phyloP scores from a whole-genome alignment of 805 yeast genomes.

The Yarrowia phangngaensis region DNA sequence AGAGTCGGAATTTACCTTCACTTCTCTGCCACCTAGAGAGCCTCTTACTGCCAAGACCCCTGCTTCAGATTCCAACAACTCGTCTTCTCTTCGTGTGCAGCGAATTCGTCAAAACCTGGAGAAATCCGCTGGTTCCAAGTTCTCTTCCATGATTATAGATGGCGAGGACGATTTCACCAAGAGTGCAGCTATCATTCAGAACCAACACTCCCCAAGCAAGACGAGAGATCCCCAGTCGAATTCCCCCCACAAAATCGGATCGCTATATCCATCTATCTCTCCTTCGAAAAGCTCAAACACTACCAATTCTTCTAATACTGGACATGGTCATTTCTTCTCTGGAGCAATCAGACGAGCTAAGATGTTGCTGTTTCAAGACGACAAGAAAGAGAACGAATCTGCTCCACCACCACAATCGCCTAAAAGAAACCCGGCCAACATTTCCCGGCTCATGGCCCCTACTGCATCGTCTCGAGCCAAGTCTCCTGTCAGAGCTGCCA shows the following conservation, averaged over 20 bases:
- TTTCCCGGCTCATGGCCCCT: slow-evolving; percentile 23
- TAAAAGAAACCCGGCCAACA: neutral
- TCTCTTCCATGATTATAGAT: slow-evolving; percentile 21
- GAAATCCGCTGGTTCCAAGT: slow-evolving; percentile 4
- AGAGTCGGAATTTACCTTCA: slow-evolving; percentile 6
- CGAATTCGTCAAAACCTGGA: slow-evolving; percentile 11
- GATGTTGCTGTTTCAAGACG: slow-evolving; percentile 14
- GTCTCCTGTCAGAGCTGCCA: neutral
- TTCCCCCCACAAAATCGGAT: slow-evolving; percentile 5
- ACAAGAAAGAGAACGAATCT: slow-evolving; percentile 9
- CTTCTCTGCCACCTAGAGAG: slow-evolving; percentile 19
- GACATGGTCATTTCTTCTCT: slow-evolving; percentile 6
- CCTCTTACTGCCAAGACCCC: slow-evolving; percentile 18
- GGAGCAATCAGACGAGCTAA: slow-evolving; percentile 16
- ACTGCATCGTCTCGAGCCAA: slow-evolving; percentile 11
- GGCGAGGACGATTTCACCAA: slow-evolving; percentile 15
- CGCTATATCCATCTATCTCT: slow-evolving; percentile 12
- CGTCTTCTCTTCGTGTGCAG: slow-evolving; percentile 19
- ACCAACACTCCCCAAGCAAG: slow-evolving; percentile 10
- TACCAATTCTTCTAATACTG: neutral
- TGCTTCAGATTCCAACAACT: neutral
- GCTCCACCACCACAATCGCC: slow-evolving; percentile 6
- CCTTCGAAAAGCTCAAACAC: slow-evolving; percentile 5
- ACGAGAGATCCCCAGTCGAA: slow-evolving; percentile 5
- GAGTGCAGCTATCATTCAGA: neutral